Percentiles rank a stretch among this genome's conserved stretches.
Conservation (phyloP, 129 eudicot genomes). For the Saposhnikovia divaricata region DNA sequence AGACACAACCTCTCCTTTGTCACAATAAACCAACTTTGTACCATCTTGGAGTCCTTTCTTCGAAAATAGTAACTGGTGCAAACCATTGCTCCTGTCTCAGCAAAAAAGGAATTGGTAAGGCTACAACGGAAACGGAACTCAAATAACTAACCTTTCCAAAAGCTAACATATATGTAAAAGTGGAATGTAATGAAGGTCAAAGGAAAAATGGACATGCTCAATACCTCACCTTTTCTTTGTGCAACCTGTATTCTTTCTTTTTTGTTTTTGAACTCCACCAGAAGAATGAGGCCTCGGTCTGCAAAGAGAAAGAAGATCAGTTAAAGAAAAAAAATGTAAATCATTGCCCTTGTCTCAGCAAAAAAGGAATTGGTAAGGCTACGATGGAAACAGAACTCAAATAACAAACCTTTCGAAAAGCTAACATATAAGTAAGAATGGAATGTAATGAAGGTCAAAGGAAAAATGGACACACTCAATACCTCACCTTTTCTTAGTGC, state of each 20-base stretch:
- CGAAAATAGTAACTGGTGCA: slow-evolving; percentile 60
- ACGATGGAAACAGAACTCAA: not conserved
- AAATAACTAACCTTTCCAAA: not conserved
- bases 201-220: not conserved
- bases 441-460: not conserved
- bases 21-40: slow-evolving; percentile 69
- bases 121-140: not conserved
- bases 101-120: slow-evolving; percentile 7
- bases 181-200: not conserved
- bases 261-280: slow-evolving; percentile 28
- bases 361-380: slow-evolving; percentile 6
- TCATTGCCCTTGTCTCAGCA: slow-evolving; percentile 56
- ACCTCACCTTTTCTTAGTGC: slow-evolving; percentile 62
- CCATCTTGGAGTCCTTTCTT: slow-evolving; percentile 94
- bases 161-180: not conserved
- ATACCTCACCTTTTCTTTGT: slow-evolving; percentile 55
- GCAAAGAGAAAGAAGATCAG: slow-evolving; percentile 22
- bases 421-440: not conserved
- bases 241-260: slow-evolving; percentile 48
- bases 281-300: slow-evolving; percentile 49
- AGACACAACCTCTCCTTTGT: slow-evolving; percentile 61
- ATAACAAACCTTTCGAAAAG: not conserved
- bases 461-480: not conserved
- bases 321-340: slow-evolving; percentile 25
- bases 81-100: slow-evolving; percentile 59